Base-by-base conservation (phyloP, 1,284 basidiomycete species). In the Ustilago hordei region DNA sequence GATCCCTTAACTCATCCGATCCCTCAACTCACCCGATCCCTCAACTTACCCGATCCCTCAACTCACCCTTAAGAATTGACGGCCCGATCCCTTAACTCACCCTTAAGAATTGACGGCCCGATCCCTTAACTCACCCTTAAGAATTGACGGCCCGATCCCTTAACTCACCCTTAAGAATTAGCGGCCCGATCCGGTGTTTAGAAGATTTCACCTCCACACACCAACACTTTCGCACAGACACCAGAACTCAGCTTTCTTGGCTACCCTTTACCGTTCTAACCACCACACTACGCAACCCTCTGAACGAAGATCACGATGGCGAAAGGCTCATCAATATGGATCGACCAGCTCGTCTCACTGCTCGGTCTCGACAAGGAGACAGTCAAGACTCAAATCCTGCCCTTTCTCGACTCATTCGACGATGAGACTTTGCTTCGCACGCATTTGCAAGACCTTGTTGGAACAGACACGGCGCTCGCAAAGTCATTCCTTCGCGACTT, bases 391-490 rank as follows among this genome's bases (percentile, higher is more conserved):
- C 75, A 78, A 60, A 68, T 75, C 36, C n/a, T 78, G 0, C 75
- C 75, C 7, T 78, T 75, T 39, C 75, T 78, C 60, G 71, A 75
- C 45, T 74, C 75, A n/a, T 75, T 75, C 48, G 75, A 75, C 50
- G 55, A 63, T 32, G 62, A 67, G 43, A 45, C 48, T 0, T 62
- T 68, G 4, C 65, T 78, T 4, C 61, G 62, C 3, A 64, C 71
- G 2, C 75, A 78, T 34, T 60, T 78, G 17, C 55, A 78, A 54
- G 75, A 69, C 7, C 60, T 78, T 15, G 63, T 78, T 6, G 75
- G 75, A 36, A 74, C 64, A 4, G 71, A 74, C 39, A 64, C 65
- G 2, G 36, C 63, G 9, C 55, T 59, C n/a, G 60, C 70, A 8
- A 69, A 67, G n/a, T 59, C 63, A 13, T 78, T 78, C 19, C 60